phyloP scores from a whole-genome alignment of 257 asterid genomes.

The Solanum stenotomum region DNA sequence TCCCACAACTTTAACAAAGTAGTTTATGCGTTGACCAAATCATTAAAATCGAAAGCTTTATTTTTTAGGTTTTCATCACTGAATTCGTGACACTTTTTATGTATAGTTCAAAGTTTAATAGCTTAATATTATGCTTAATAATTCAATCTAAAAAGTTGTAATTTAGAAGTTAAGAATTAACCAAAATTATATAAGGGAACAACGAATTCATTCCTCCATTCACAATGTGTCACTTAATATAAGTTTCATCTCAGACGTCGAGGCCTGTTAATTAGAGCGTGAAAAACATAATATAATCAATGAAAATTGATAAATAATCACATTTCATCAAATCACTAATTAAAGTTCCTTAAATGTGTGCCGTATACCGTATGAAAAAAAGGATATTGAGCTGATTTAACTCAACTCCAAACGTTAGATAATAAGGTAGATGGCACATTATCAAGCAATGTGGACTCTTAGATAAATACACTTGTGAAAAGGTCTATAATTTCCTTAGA shows the following conservation, averaged over 20 bases:
- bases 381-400: background rate
- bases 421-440: background rate
- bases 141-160: background rate
- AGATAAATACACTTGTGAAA: background rate
- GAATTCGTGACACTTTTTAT: background rate
- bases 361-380: background rate
- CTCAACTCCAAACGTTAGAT: background rate
- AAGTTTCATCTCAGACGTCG: background rate
- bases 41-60: background rate
- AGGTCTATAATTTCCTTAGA: background rate
- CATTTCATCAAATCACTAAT: background rate
- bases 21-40: background rate
- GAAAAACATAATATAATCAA: background rate
- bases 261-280: background rate
- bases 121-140: background rate
- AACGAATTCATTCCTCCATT: background rate
- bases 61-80: background rate
- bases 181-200: background rate
- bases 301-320: background rate
- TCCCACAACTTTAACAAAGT: background rate
- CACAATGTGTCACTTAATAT: background rate
- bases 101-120: background rate
- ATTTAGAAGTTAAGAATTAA: background rate
- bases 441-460: background rate
- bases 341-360: background rate